phyloP scores from a whole-genome alignment of 2,329 filamentous ascomycete genomes.

The Phyllosticta citribraziliensis region DNA sequence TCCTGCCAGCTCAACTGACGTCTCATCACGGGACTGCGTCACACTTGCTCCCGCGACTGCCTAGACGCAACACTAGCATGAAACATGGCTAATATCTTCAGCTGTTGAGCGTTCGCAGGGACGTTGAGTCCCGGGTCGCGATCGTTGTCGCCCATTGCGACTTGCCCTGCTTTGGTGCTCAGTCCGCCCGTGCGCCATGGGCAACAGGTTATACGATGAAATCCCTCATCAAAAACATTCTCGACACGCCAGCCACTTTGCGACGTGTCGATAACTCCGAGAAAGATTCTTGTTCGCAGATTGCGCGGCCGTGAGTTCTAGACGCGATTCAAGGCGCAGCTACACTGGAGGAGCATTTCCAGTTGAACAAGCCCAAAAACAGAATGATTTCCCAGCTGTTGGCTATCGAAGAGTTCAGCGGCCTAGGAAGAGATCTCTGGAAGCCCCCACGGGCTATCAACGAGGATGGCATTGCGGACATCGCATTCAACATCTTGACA shows the following conservation, averaged over 20 bases:
- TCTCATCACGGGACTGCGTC: conserved; percentile 1
- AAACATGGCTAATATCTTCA: conserved; percentile 3
- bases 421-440: not conserved
- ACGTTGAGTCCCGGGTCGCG: not conserved
- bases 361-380: not conserved
- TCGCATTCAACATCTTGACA: not conserved
- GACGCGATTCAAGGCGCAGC: not conserved
- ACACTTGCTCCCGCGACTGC: not conserved
- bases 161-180: not conserved
- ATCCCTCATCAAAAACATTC: not conserved
- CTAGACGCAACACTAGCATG: not conserved
- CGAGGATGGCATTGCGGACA: not conserved
- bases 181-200: not conserved
- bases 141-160: not conserved
- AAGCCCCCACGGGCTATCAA: not conserved
- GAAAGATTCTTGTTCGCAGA: not conserved
- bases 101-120: not conserved
- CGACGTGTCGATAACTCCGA: not conserved
- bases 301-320: not conserved
- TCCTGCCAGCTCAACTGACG: not conserved
- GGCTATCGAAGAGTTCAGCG: not conserved
- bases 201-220: not conserved
- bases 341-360: not conserved
- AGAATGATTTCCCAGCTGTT: not conserved
- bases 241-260: not conserved